phyloP scores from a whole-genome alignment of 805 yeast species.

The Yarrowia sp. region DNA sequence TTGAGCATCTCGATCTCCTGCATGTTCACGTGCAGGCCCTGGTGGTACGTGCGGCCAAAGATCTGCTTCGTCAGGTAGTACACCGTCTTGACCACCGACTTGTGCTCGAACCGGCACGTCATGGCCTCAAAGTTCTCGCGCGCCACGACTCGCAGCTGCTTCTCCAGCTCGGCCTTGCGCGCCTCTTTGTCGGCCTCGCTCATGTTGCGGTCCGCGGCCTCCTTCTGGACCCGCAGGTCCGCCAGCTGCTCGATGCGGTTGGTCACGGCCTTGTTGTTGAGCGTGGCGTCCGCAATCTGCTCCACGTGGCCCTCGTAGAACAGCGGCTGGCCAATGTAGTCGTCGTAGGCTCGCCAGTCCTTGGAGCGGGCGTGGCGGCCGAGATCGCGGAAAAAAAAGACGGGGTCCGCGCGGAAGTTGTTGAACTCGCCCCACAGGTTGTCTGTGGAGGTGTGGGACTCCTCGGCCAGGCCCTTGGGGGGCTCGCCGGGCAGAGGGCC shows the following conservation, averaged over 20 bases:
- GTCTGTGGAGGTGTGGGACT: conserved; percentile 28
- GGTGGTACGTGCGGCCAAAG: conserved; percentile 43
- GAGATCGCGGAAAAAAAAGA: conserved; percentile 37
- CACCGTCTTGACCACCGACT: conserved; percentile 36
- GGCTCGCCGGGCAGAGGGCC: conserved; percentile 20
- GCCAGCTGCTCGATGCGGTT: conserved; percentile 39
- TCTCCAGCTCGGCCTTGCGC: conserved; percentile 35
- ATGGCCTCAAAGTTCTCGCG: conserved; percentile 37
- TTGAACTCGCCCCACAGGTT: conserved; percentile 37
- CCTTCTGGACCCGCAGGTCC: conserved; percentile 36
- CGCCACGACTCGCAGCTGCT: conserved; percentile 38
- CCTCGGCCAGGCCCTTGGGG: conserved; percentile 13
- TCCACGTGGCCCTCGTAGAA: conserved; percentile 39
- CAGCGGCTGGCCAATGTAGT: conserved; percentile 41
- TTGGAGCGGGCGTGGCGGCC: conserved; percentile 38
- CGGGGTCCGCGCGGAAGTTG: conserved; percentile 42
- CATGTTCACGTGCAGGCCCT: conserved; percentile 44
- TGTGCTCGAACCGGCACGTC: conserved; percentile 40
- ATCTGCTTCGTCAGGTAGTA: conserved; percentile 43
- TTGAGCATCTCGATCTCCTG: conserved; percentile 39
- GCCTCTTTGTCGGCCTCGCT: conserved; percentile 30
- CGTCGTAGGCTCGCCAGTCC: conserved; percentile 42
- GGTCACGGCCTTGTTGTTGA: conserved; percentile 37
- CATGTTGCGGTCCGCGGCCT: conserved; percentile 29
- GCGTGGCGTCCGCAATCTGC: conserved; percentile 34